A percentile compares a stretch with the other conserved stretches of the same genome.
phyloP scores from a whole-genome alignment of 2,329 filamentous ascomycete species.

The Fusarium graminum region DNA sequence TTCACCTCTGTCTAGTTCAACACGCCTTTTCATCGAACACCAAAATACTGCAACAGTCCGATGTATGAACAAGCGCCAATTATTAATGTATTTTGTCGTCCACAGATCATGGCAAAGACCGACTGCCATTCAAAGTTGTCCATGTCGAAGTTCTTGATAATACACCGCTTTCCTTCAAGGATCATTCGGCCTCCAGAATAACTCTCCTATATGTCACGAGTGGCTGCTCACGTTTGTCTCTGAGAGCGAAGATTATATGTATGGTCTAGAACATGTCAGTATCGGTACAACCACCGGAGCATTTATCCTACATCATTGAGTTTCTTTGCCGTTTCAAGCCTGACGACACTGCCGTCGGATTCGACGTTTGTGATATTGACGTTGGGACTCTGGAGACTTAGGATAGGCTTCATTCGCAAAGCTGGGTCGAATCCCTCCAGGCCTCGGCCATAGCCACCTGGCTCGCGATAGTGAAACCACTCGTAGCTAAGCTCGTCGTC shows the following conservation, averaged over 20 bases:
- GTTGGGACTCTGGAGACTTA: slow-evolving; percentile 3
- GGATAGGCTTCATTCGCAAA: not conserved
- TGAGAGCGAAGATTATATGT: slow-evolving; percentile 17
- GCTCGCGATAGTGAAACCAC: slow-evolving; percentile 19
- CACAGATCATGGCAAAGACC: too few species aligned
- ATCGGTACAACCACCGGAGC: fast-evolving
- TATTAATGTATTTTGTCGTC: too few species aligned
- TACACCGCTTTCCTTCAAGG: too few species aligned
- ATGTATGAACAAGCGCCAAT: too few species aligned
- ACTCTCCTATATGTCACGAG: slow-evolving; percentile 8
- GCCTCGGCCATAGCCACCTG: slow-evolving; percentile 13
- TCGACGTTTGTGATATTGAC: slow-evolving; percentile 16
- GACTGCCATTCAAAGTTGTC: too few species aligned
- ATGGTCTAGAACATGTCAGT: slow-evolving; percentile 3
- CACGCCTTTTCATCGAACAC: too few species aligned
- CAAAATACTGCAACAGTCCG: too few species aligned
- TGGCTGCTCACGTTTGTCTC: not conserved
- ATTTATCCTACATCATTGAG: slow-evolving; percentile 6
- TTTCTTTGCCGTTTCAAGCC: not conserved
- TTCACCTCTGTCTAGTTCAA: too few species aligned
- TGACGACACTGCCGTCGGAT: not conserved
- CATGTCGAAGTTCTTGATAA: too few species aligned
- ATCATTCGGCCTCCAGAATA: not conserved
- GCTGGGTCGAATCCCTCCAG: slow-evolving; percentile 17
- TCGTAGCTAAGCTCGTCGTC: slow-evolving; percentile 3